phyloP scores from a whole-genome alignment of 1,284 basidiomycete genomes.

The Wolfiporia cocos region DNA sequence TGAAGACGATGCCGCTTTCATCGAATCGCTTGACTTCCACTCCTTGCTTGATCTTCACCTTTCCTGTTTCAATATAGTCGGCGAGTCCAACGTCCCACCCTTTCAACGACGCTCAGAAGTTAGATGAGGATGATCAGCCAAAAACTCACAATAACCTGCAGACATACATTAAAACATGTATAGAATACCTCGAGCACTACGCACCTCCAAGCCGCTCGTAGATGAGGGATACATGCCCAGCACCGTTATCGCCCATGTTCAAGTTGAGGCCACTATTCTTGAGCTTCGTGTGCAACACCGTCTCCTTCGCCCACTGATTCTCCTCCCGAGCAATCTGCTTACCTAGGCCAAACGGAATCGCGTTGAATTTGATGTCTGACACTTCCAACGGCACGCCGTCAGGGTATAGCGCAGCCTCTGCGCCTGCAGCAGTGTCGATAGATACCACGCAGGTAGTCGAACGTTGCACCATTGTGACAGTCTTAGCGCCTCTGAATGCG shows the following conservation, averaged over 20 bases:
- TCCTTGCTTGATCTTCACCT: neutral
- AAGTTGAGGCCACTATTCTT: conserved; percentile 51
- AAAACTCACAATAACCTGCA: neutral
- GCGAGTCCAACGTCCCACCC: neutral
- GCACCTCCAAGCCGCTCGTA: conserved; percentile 30
- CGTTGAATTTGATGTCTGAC: conserved; percentile 38
- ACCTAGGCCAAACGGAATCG: conserved; percentile 33
- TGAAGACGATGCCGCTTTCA: neutral
- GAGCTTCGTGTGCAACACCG: conserved; percentile 49
- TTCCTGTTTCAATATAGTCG: neutral
- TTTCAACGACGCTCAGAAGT: neutral
- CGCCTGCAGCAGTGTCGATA: neutral
- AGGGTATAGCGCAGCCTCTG: conserved; percentile 25
- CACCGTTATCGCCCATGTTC: conserved; percentile 46
- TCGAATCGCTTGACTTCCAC: neutral
- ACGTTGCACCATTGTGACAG: conserved; percentile 28
- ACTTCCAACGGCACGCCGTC: conserved; percentile 34
- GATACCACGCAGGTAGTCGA: conserved; percentile 21
- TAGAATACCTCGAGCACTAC: no score
- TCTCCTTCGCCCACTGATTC: conserved; percentile 23
- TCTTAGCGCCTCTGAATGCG: conserved; percentile 27
- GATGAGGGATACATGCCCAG: conserved; percentile 39
- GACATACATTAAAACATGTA: neutral
- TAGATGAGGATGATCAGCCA: neutral
- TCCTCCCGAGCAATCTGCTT: conserved; percentile 24